Conservation (phyloP, 148 eudicot species). For the Spergularia bocconei region DNA sequence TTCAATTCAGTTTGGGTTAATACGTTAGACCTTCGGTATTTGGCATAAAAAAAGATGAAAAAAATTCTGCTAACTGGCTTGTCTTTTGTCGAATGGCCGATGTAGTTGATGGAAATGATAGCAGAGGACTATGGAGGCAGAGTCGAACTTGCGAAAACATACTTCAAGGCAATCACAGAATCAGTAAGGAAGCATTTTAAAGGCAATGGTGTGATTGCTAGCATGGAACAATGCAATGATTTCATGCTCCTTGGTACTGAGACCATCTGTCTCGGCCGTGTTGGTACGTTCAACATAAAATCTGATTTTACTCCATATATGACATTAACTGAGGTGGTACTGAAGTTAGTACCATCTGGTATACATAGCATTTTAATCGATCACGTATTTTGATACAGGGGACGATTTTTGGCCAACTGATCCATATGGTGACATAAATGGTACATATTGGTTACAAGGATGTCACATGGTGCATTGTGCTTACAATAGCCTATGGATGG, state of each 20-base stretch:
- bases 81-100: not conserved
- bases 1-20: too few species aligned
- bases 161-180: constrained; percentile 65
- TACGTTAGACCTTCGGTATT: too few species aligned
- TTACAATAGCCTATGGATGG: constrained; percentile 96
- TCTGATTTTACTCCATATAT: not conserved
- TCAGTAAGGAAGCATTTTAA: constrained; percentile 81
- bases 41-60: not conserved
- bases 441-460: constrained; percentile 94
- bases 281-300: constrained; percentile 46
- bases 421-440: constrained; percentile 85
- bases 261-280: constrained; percentile 85
- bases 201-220: constrained; percentile 89
- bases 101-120: constrained; percentile 78
- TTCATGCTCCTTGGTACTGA: constrained; percentile 96
- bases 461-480: constrained; percentile 99
- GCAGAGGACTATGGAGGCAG: constrained; percentile 90
- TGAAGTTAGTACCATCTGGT: too few species aligned
- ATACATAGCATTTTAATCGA: too few species aligned
- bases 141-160: constrained; percentile 82
- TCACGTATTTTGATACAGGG: constrained; percentile 32
- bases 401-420: constrained; percentile 98
- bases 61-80: not conserved
- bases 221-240: constrained; percentile 98
- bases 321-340: too few species aligned